Conservation (phyloP, 2,329 filamentous ascomycete species). For the Arthrobotrys sphaeroides region DNA sequence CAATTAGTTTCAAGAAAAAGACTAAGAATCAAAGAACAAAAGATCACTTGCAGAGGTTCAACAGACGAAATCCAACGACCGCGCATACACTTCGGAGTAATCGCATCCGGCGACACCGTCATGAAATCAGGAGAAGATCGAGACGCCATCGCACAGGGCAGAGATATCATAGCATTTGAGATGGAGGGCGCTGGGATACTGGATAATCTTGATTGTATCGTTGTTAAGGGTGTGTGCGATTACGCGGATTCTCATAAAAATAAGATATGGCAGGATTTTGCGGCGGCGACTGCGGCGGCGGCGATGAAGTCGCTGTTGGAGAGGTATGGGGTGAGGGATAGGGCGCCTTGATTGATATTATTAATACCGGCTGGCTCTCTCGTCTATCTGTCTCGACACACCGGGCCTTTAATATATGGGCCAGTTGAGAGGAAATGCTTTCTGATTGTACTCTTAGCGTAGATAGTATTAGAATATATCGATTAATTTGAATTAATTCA, state of each 20-base stretch:
- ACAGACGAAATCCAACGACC: background rate
- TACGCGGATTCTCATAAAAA: conserved; percentile 20
- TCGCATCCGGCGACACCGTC: background rate
- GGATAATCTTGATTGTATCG: background rate
- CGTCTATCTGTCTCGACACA: too few species aligned
- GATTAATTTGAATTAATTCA: too few species aligned
- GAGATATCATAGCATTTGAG: background rate
- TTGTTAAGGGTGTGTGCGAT: conserved; percentile 5
- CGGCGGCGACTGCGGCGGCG: background rate
- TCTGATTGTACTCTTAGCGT: too few species aligned
- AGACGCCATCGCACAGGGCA: background rate
- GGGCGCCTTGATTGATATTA: too few species aligned
- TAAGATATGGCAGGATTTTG: conserved; percentile 2
- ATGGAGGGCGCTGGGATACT: background rate
- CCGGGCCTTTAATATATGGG: too few species aligned
- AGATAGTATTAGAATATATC: too few species aligned
- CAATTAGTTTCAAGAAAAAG: background rate
- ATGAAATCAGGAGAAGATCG: background rate
- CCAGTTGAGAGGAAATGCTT: too few species aligned
- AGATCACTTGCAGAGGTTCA: background rate
- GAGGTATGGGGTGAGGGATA: background rate
- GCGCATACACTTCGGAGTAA: background rate
- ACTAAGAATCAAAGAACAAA: background rate
- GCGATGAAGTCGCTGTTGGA: background rate
- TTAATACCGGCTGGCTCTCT: too few species aligned